Base-by-base conservation (phyloP, 805 yeast genomes). In the Cephaloascus fragrans region DNA sequence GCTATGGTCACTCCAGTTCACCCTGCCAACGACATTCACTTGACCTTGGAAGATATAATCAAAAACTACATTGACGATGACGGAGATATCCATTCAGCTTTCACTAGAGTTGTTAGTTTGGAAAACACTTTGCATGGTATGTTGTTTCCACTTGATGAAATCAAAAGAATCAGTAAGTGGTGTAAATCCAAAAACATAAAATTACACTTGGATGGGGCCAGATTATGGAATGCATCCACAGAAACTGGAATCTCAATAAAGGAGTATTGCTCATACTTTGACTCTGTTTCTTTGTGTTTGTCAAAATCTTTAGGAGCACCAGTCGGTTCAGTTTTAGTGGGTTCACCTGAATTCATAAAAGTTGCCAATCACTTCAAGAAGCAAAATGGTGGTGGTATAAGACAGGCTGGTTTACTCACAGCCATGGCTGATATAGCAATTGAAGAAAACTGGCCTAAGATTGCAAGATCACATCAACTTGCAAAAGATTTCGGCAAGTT, bases 271-370 rank as follows among this genome's bases (percentile, higher is more conserved):
- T 67, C 71, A 44, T 64, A 77, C 44, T 88, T 88, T 55, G 97
- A 88, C 59, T 78, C 93, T n/a, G 84, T 89, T 36, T 85, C 95
- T 14, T 70, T 89, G 37, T 89, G 97, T 59, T 61, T 89, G 38
- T 86, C 96, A 37, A 89, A 89, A 58, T 81, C 94, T 4, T 67
- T 88, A 51, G 96, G 96, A 43, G 96, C 96, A 1, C 96, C 97
- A 42, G 79, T 89, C 51, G 97, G 97, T 5, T 82, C 95, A 14
- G 76, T 88, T 4, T 67, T 89, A 34, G 96, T 87, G 32, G 93
- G 95, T 32, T 61, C 66, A 35, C 51, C 55, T 32, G 61, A 64
- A 37, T 70, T 78, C 48, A 80, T 87, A 44, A 62, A 67, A 49
- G 79, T 76, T 52, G 86, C 93, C 33, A 80, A 78, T 55, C 95